These are phyloP conservation scores for Plasmodium inui DNA, from an alignment of 169 alveolate species.

Conservation along the genomic window DNA sequence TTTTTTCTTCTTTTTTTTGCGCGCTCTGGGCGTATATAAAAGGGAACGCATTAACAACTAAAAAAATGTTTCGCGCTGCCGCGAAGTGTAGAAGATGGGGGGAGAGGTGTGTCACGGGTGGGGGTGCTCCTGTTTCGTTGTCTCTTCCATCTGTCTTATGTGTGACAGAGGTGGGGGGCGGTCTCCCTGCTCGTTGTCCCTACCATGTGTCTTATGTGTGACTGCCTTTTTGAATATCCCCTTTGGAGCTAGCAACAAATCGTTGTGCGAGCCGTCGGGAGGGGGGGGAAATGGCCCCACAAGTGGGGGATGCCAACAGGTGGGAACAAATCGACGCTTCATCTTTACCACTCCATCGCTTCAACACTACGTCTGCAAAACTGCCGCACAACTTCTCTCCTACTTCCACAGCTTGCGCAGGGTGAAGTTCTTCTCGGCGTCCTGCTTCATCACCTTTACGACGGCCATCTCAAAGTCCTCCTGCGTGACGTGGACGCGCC, in stretches of 20 bases:
- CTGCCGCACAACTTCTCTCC: background rate
- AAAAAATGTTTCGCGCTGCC: background rate
- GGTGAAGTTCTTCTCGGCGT: conserved; percentile 92
- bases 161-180: too few relatives aligned
- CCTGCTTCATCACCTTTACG: conserved; percentile 96
- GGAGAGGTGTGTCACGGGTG: background rate
- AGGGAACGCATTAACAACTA: background rate
- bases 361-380: too few relatives aligned
- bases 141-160: too few relatives aligned
- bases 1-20: background rate
- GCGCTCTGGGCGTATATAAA: background rate
- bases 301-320: background rate
- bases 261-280: background rate
- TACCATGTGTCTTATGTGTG: background rate
- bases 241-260: too few relatives aligned
- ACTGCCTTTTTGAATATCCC: too few relatives aligned
- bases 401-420: conserved; percentile 92
- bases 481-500: conserved; percentile 98
- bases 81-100: background rate
- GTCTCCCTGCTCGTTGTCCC: too few relatives aligned
- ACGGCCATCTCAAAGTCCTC: conserved; percentile 98
- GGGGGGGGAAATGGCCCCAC: background rate
- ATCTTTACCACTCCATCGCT: too few relatives aligned
- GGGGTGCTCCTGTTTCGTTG: too few relatives aligned
- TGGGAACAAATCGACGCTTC: too few relatives aligned